Conservation (phyloP, 2,329 filamentous ascomycete species). For the Sarocladiaceae sp. region DNA sequence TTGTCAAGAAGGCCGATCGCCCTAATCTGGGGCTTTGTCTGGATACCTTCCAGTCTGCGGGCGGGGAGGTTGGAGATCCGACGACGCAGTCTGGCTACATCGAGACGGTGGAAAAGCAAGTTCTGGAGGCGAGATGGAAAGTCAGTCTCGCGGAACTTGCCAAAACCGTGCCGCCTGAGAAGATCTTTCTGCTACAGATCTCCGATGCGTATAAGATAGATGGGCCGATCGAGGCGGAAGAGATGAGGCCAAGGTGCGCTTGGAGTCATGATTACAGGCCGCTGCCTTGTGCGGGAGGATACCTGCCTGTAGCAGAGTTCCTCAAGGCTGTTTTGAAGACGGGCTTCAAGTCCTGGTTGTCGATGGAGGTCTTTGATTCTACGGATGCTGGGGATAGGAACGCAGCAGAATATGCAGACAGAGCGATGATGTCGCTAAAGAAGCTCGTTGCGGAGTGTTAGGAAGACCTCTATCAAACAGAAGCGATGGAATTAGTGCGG, state of each 20-base stretch:
- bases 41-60: conserved; percentile 71
- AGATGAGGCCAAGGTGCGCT: conserved; percentile 49
- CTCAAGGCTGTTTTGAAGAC: conserved; percentile 59
- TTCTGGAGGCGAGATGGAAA: conserved; percentile 44
- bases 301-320: conserved; percentile 61
- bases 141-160: conserved; percentile 50
- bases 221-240: conserved; percentile 42
- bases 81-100: conserved; percentile 55
- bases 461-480: not conserved
- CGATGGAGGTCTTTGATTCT: conserved; percentile 62
- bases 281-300: conserved; percentile 63
- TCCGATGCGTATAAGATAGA: conserved; percentile 64
- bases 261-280: conserved; percentile 71
- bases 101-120: conserved; percentile 33
- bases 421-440: conserved; percentile 41
- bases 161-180: conserved; percentile 54
- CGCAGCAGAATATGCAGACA: conserved; percentile 38
- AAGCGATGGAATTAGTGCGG: not conserved
- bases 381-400: conserved; percentile 41
- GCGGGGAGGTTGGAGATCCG: conserved; percentile 68
- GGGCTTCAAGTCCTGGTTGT: conserved; percentile 56
- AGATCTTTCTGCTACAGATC: conserved; percentile 70
- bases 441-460: not conserved
- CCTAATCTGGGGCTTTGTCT: conserved; percentile 68
- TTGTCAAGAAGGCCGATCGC: conserved; percentile 55